These are phyloP conservation scores for Dactylellina parvicollis DNA, from an alignment of 2,329 filamentous ascomycete genomes.

Conservation along the genomic window DNA sequence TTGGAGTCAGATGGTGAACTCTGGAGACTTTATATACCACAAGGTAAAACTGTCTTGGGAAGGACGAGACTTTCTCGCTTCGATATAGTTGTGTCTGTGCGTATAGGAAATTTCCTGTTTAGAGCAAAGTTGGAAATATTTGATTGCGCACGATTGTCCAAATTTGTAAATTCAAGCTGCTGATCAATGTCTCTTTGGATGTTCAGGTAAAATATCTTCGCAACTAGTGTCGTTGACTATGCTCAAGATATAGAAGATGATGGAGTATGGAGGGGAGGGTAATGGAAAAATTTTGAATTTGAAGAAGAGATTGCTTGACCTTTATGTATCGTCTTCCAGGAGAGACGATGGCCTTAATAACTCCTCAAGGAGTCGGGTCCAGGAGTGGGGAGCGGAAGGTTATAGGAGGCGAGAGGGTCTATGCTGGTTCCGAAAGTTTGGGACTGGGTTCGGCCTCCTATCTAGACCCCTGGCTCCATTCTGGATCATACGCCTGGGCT, in stretches of 20 bases:
- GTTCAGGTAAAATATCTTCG: slow-evolving; percentile 1
- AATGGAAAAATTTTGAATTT: slow-evolving; percentile 24
- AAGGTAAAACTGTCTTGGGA: slow-evolving; percentile 10
- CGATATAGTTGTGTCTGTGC: slow-evolving; percentile 11
- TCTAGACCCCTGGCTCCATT: slow-evolving; percentile 38
- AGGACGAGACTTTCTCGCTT: slow-evolving; percentile 1
- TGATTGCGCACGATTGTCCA: not conserved
- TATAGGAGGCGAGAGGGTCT: slow-evolving; percentile 40
- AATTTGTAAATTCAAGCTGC: slow-evolving; percentile 2
- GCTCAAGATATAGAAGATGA: slow-evolving; percentile 11
- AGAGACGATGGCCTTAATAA: slow-evolving; percentile 42
- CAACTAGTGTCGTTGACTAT: not conserved
- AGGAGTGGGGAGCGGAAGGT: slow-evolving; percentile 42
- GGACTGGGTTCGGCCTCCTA: slow-evolving; percentile 47
- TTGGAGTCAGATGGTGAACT: slow-evolving; percentile 11
- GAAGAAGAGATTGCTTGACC: slow-evolving; percentile 32
- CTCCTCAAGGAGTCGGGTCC: slow-evolving; percentile 33
- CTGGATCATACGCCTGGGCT: slow-evolving; percentile 28
- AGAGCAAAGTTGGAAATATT: not conserved
- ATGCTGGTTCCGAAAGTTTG: slow-evolving; percentile 52
- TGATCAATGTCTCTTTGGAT: slow-evolving; percentile 11
- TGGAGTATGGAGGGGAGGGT: slow-evolving; percentile 10
- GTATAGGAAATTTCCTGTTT: slow-evolving; percentile 3
- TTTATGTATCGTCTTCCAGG: slow-evolving; percentile 44
- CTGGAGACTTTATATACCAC: not conserved